phyloP scores from a whole-genome alignment of 1,139 yeast genomes.

The Geotrichum candidum region DNA sequence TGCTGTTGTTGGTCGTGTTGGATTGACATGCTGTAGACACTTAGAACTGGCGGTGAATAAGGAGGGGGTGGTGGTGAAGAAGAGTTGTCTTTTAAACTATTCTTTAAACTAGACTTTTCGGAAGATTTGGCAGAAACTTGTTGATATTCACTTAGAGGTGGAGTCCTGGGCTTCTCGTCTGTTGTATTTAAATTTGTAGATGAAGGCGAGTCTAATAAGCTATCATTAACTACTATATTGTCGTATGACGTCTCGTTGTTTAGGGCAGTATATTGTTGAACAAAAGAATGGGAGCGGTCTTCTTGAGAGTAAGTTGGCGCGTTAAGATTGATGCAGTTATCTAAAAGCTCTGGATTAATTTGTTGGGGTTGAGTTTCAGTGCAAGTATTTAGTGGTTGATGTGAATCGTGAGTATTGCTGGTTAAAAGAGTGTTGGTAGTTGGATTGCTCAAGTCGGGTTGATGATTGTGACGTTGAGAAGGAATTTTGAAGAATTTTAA shows the following conservation, averaged over 20 bases:
- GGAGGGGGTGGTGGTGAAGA: slow-evolving; percentile 28
- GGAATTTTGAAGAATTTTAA: slow-evolving; percentile 1
- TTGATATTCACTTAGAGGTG: background rate
- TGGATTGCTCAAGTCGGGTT: slow-evolving; percentile 12
- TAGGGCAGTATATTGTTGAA: background rate
- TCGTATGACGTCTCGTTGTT: background rate
- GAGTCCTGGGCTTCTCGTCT: background rate
- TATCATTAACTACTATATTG: background rate
- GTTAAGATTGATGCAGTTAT: background rate
- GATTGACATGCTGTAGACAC: slow-evolving; percentile 27
- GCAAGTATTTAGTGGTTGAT: background rate
- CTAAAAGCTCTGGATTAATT: background rate
- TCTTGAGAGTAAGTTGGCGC: background rate
- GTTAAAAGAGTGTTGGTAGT: slow-evolving; percentile 22
- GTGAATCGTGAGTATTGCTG: background rate
- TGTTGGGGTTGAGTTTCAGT: background rate
- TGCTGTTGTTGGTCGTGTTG: slow-evolving; percentile 18
- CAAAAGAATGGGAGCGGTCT: background rate
- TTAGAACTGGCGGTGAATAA: slow-evolving; percentile 27
- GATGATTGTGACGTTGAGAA: background rate
- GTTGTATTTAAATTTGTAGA: slow-evolving; percentile 1
- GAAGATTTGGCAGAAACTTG: background rate
- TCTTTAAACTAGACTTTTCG: background rate
- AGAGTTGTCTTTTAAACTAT: background rate
- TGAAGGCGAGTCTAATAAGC: background rate